Base-by-base conservation (phyloP, 208 protist genomes). In the Crithidia bombi region DNA sequence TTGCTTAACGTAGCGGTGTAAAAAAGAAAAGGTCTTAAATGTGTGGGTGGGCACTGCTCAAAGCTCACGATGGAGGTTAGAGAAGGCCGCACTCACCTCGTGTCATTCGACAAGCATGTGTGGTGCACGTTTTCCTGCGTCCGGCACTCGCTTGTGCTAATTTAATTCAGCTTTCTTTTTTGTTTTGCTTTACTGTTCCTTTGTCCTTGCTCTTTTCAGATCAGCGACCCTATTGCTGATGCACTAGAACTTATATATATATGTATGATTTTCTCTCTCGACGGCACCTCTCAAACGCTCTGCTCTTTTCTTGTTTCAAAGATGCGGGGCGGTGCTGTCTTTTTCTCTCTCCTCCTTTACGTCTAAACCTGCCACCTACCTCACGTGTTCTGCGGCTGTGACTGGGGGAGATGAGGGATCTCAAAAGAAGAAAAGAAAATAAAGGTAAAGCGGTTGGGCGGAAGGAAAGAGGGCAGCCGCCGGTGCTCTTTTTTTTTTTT, bases 401-500 rank as follows among this genome's bases (percentile, higher is more conserved):
- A 36, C 19, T 33, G 38, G 36, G 38, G 36, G 57, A 23, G 26
- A 36, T 17, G 59, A 38, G 39, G 36, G 17, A 9, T 41, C 15
- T 54, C 44, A 63, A 63, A 63, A 63, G 17, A 33, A 46, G 23
- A n/a, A 46, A 46, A 19, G 36, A 32, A 6, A 17, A 46, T 6
- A 28, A 50, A 4, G 5, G 1, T 25, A 62, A 33, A 25, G 2
- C 17, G 23, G 17, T 33, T 39, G 33, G 25, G 43, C 15, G 26
- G 1, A 23, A 25, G n/a, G 14, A 26, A 63, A 50, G 44, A 57
- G 30, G 51, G 15, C 44, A 64, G 38, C 21, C 28, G 30, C 26
- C 25, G 11, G 32, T 28, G 28, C 32, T 35, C 19, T 28, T 64
- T 44, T 71, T 49, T 63, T 55, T 70, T 51, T 38, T 54, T n/a